phyloP scores from a whole-genome alignment of 495 filamentous ascomycete species.

The Trichoderma virens region DNA sequence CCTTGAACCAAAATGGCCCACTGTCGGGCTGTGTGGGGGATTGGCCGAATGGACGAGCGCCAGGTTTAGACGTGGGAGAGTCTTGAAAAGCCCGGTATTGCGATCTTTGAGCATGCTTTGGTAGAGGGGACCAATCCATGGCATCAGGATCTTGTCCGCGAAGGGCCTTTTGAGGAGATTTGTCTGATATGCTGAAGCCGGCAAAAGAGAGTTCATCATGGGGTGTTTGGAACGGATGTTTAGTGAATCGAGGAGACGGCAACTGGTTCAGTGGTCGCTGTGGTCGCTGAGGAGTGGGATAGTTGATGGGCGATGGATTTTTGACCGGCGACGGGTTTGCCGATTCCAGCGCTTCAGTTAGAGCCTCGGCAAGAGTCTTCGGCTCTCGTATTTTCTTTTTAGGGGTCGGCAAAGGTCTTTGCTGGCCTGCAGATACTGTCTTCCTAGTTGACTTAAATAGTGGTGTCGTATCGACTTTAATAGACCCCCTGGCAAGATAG shows the following conservation, averaged over 20 bases:
- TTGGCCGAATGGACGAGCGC: conserved; percentile 51
- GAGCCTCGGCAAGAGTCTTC: conserved; percentile 30
- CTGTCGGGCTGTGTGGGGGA: conserved; percentile 33
- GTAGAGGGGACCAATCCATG: conserved; percentile 79
- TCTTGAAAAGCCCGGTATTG: conserved; percentile 41
- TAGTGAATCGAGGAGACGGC: conserved; percentile 32
- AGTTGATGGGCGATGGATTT: neutral
- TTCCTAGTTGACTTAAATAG: conserved; percentile 39
- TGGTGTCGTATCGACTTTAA: conserved; percentile 49
- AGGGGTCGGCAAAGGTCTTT: conserved; percentile 14
- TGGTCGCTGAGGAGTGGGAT: neutral
- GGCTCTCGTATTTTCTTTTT: conserved; percentile 15
- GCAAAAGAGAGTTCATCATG: conserved; percentile 2
- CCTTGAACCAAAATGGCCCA: conserved; percentile 46
- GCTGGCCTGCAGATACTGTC: conserved; percentile 18
- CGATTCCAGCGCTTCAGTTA: conserved; percentile 34
- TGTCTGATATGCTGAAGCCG: conserved; percentile 9
- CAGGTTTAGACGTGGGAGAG: conserved; percentile 32
- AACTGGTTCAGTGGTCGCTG: neutral
- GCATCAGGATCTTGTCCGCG: conserved; percentile 35
- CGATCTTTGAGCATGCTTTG: conserved; percentile 26
- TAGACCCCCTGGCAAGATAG: conserved; percentile 38
- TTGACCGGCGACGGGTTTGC: conserved; percentile 17
- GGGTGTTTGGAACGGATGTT: conserved; percentile 17
- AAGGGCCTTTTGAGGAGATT: conserved; percentile 5